Conservation (phyloP, 1,284 basidiomycete species). For the Ustilago tritici region DNA sequence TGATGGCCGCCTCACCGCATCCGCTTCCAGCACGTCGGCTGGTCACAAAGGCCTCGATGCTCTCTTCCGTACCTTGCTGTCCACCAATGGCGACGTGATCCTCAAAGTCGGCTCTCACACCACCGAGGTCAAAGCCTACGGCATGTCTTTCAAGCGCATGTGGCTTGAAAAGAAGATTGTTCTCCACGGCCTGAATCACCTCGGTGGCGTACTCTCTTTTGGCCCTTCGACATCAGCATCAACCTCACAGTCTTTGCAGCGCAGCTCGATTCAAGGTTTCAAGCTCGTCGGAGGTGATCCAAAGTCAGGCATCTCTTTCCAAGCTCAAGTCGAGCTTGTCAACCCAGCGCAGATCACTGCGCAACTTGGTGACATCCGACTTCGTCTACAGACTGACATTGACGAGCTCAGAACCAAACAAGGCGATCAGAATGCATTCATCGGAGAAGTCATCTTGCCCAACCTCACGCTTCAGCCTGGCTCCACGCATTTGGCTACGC, state of each 20-base stretch:
- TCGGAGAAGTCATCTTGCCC: slow-evolving; percentile 37
- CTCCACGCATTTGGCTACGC: slow-evolving; percentile 5
- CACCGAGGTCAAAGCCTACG: slow-evolving; percentile 56
- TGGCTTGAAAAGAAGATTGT: slow-evolving; percentile 45
- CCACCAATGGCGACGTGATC: slow-evolving; percentile 10
- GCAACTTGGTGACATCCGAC: slow-evolving; percentile 26
- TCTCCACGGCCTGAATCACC: slow-evolving; percentile 42
- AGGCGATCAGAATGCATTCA: slow-evolving; percentile 24
- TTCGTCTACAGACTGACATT: slow-evolving; percentile 34
- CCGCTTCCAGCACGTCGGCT: background rate
- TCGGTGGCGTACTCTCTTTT: slow-evolving; percentile 48
- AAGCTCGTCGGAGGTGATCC: slow-evolving; percentile 48
- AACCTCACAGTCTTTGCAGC: background rate
- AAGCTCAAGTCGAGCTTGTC: slow-evolving; percentile 37
- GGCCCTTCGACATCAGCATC: slow-evolving; percentile 1
- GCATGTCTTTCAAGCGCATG: slow-evolving; percentile 52
- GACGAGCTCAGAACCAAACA: slow-evolving; percentile 27
- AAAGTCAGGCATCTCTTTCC: slow-evolving; percentile 42
- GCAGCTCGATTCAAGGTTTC: slow-evolving; percentile 39
- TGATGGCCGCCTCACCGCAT: slow-evolving; percentile 18
- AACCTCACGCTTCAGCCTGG: slow-evolving; percentile 35
- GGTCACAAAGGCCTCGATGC: slow-evolving; percentile 18
- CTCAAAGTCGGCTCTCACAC: slow-evolving; percentile 28
- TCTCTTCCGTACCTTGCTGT: slow-evolving; percentile 31
- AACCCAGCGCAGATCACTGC: slow-evolving; percentile 46